Evolutionary conservation across 257 asterid genomes (phyloP).

Genomic region (Petunia secreta): DNA sequence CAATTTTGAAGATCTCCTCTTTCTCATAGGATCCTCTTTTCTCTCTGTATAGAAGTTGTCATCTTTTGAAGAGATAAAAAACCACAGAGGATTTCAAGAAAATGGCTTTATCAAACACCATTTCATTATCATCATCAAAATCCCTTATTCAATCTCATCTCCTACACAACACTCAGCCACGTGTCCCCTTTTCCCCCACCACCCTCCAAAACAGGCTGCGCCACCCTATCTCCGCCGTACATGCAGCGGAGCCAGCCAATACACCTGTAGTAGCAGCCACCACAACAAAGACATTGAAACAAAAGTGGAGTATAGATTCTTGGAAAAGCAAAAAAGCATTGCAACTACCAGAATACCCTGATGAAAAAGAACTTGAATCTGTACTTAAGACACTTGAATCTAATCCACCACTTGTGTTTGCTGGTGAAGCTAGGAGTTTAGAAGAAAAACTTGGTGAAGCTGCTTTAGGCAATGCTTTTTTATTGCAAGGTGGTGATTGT

Average conservation of each 20-base stretch:
- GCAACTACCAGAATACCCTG: constrained; percentile 83
- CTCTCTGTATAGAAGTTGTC: constrained; percentile 23
- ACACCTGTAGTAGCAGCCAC: constrained; percentile 39
- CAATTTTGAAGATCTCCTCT: background rate
- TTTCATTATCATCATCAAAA: constrained; percentile 51
- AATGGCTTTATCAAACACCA: constrained; percentile 64
- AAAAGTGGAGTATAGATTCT: constrained; percentile 57
- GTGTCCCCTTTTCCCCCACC: constrained; percentile 38
- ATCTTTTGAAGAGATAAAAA: background rate
- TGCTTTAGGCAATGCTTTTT: constrained; percentile 77
- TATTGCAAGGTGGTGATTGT: constrained; percentile 90
- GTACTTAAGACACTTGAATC: constrained; percentile 62
- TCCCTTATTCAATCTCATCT: constrained; percentile 46
- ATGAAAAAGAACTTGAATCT: constrained; percentile 56
- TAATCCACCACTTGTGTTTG: constrained; percentile 82
- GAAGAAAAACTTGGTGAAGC: constrained; percentile 84
- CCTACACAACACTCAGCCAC: constrained; percentile 33
- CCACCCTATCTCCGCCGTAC: constrained; percentile 65
- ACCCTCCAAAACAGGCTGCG: constrained; percentile 39
- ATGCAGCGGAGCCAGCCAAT: constrained; percentile 73
- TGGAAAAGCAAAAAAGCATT: constrained; percentile 78
- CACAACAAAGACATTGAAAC: constrained; percentile 29
- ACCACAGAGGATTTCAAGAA: background rate
- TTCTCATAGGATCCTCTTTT: background rate
- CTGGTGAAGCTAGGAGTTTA: constrained; percentile 79